A percentile compares a stretch with the other conserved stretches of the same genome.
phyloP scores from a whole-genome alignment of 1,284 basidiomycete genomes.

The Psilocybe mexicana region DNA sequence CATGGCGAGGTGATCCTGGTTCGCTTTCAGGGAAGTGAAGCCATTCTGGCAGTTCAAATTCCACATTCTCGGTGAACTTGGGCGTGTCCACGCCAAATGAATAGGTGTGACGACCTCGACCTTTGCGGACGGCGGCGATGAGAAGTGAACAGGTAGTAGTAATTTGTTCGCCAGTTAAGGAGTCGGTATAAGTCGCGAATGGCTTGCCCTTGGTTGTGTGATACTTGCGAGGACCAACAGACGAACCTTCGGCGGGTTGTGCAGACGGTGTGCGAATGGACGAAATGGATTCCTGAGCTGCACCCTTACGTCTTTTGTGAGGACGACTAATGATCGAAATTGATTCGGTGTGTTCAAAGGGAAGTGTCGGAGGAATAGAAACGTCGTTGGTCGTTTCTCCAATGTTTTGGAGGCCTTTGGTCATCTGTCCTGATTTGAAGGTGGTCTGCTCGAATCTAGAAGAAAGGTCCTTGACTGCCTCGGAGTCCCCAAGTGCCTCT shows the following conservation, averaged over 20 bases:
- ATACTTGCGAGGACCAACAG: background rate
- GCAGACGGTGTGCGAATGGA: constrained; percentile 8
- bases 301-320: constrained; percentile 2
- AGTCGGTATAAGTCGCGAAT: constrained; percentile 10
- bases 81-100: constrained; percentile 11
- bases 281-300: background rate
- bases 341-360: constrained; percentile 3
- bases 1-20: background rate
- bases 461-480: constrained; percentile 9
- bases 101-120: constrained; percentile 6
- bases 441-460: constrained; percentile 14
- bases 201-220: constrained; percentile 6
- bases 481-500: background rate
- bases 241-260: background rate
- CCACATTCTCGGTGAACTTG: constrained; percentile 7
- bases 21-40: constrained; percentile 11
- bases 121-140: constrained; percentile 48
- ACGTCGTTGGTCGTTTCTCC: background rate
- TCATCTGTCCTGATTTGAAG: background rate
- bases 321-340: constrained; percentile 1
- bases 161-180: constrained; percentile 29
- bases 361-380: background rate
- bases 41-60: constrained; percentile 16
- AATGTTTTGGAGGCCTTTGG: background rate
- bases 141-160: constrained; percentile 37